These are phyloP conservation scores for Fusarium palustre DNA, from an alignment of 2,329 filamentous ascomycete species.

Conservation along the genomic window DNA sequence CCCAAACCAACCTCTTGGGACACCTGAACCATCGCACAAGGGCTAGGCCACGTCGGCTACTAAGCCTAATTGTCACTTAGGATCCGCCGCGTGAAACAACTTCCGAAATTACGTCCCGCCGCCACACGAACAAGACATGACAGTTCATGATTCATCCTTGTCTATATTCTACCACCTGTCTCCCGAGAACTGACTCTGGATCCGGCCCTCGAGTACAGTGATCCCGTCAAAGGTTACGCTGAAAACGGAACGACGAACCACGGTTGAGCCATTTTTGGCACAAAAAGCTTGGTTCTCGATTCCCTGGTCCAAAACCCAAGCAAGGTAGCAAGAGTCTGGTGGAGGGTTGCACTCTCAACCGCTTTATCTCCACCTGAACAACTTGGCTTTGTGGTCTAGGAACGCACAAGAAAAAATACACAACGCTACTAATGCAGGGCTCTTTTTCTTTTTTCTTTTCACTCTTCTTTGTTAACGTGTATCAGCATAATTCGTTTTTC, in stretches of 20 bases:
- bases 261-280: constrained; percentile 32
- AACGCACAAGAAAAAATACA: background rate
- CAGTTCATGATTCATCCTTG: constrained; percentile 14
- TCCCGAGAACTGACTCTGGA: constrained; percentile 20
- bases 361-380: constrained; percentile 14
- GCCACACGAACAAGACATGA: constrained; percentile 38
- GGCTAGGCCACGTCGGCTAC: constrained; percentile 48
- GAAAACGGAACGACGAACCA: constrained; percentile 21
- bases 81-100: constrained; percentile 44
- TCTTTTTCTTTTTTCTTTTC: background rate
- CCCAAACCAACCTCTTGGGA: constrained; percentile 34
- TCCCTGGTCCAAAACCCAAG: constrained; percentile 1
- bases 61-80: constrained; percentile 42
- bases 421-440: constrained; percentile 2
- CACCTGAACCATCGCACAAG: constrained; percentile 18
- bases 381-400: constrained; percentile 6
- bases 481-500: constrained; percentile 8
- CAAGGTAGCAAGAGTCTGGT: background rate
- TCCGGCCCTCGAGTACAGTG: constrained; percentile 17
- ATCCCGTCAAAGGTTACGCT: constrained; percentile 8
- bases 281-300: constrained; percentile 35
- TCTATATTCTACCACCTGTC: constrained; percentile 23
- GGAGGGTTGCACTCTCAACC: constrained; percentile 22
- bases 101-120: constrained; percentile 54
- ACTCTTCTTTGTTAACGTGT: constrained; percentile 9